Evolutionary conservation across 352 stramenopile genomes (phyloP), one percentile per base, ranked within the genome.

Genomic region (Aphanomyces invadans): DNA sequence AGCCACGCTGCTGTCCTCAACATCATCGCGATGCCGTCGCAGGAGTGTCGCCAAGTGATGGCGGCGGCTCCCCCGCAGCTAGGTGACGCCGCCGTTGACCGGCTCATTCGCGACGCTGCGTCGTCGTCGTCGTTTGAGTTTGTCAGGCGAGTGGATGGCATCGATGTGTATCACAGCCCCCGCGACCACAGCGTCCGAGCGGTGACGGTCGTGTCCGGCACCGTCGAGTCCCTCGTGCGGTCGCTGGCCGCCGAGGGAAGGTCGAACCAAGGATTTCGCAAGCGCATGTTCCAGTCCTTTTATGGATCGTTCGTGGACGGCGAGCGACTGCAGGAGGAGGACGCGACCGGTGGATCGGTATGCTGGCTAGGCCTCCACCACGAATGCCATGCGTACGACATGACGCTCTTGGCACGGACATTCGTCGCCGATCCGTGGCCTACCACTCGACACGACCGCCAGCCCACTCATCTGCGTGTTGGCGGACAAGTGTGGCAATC

Each of bases 271-370:
- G 32, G 31, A 17, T 65, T 55, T 36, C 57, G 57, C 4, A 51
- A 53, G 26, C 44, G 17, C 23, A 65, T 65, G 57, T 65, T 65
- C 21, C 26, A 65, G 4, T 36, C 25, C 39, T 55, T 65, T 38
- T 9, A 53, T 2, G 33, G 53, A 19, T 38, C 33, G 7, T 65
- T 65, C 21, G 19, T 36, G 5, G 57, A 65, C 15, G 57, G 57
- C 17, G 57, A 32, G 9, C 44, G 44, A 4, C 44, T 52, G 9
- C 44, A n/a, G n/a, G n/a, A n/a, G 9, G 23, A 19, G 4, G 44
- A 25, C 19, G 9, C 12, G 12, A 25, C 4, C 44, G 9, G 9
- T 9, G 44, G 10, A 19, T 52, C 44, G 44, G 9, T 52, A 19
- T 19, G 9, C 12, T 52, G 44, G 44, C 44, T 52, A 9, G 44